These are phyloP conservation scores for Talinum fruticosum DNA, from an alignment of 148 eudicot genomes.

Conservation along the genomic window DNA sequence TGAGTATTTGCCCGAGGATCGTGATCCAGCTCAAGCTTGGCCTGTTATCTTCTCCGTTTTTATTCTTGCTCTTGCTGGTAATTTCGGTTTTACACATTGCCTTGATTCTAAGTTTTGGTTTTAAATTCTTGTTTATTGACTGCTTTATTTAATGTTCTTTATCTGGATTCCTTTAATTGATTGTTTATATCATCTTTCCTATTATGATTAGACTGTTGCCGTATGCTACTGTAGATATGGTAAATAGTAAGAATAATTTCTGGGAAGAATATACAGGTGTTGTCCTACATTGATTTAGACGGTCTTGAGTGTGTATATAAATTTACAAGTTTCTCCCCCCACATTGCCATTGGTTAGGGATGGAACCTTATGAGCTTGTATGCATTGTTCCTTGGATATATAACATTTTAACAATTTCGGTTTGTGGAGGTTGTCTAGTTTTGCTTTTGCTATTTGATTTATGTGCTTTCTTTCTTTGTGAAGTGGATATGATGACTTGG, in stretches of 20 bases:
- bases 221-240: not conserved
- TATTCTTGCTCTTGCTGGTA: slow-evolving; percentile 71
- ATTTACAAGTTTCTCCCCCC: too few species aligned
- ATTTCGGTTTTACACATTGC: not conserved
- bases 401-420: too few species aligned
- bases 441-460: not conserved
- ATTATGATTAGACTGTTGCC: not conserved
- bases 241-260: not conserved
- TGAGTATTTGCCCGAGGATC: slow-evolving; percentile 94
- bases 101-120: not conserved
- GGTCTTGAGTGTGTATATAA: too few species aligned
- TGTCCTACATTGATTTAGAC: too few species aligned
- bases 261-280: too few species aligned
- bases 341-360: too few species aligned
- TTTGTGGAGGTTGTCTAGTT: not conserved
- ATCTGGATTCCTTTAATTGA: not conserved
- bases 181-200: not conserved
- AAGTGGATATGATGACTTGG: not conserved
- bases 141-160: not conserved
- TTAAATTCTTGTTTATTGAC: not conserved
- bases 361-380: too few species aligned
- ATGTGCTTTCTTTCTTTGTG: not conserved
- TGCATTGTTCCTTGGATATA: too few species aligned
- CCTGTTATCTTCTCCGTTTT: slow-evolving; percentile 64
- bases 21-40: slow-evolving; percentile 83